A percentile compares a stretch with the other conserved stretches of the same genome.
phyloP scores from a whole-genome alignment of 108 stramenopile genomes.

The Fragilariopsis cylindrus region DNA sequence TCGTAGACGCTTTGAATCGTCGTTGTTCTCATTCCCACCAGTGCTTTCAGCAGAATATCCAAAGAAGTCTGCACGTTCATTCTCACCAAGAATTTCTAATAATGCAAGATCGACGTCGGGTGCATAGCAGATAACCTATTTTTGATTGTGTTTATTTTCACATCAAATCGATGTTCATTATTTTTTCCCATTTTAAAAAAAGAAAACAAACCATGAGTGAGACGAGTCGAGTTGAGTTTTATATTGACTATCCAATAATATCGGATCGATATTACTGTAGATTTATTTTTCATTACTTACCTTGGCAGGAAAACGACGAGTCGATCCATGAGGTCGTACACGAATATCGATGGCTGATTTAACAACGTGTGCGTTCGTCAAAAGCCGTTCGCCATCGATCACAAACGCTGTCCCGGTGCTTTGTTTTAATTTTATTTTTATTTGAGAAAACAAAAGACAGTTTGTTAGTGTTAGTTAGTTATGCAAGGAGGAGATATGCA shows the following conservation, averaged over 20 bases:
- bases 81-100: slow-evolving; percentile 16
- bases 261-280: too few relatives aligned
- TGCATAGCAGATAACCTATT: slow-evolving; percentile 7
- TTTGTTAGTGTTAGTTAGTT: too few relatives aligned
- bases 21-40: not conserved
- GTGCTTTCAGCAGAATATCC: not conserved
- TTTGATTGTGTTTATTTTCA: too few relatives aligned
- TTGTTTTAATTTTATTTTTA: too few relatives aligned
- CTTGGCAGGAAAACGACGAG: slow-evolving; percentile 15
- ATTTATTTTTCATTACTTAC: not conserved
- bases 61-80: slow-evolving; percentile 20
- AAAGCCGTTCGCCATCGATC: slow-evolving; percentile 13
- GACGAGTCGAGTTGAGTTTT: too few relatives aligned
- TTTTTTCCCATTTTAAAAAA: too few relatives aligned
- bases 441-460: too few relatives aligned
- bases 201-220: too few relatives aligned
- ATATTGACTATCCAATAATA: too few relatives aligned
- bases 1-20: not conserved
- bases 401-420: slow-evolving; percentile 21
- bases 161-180: too few relatives aligned
- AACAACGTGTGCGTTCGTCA: slow-evolving; percentile 29
- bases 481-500: too few relatives aligned
- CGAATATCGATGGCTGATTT: slow-evolving; percentile 26
- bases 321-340: slow-evolving; percentile 22
- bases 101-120: slow-evolving; percentile 28